Percentiles rank a stretch among this genome's conserved stretches.
Conservation (phyloP, 1,284 basidiomycete genomes). For the Rhodotorula sp. region DNA sequence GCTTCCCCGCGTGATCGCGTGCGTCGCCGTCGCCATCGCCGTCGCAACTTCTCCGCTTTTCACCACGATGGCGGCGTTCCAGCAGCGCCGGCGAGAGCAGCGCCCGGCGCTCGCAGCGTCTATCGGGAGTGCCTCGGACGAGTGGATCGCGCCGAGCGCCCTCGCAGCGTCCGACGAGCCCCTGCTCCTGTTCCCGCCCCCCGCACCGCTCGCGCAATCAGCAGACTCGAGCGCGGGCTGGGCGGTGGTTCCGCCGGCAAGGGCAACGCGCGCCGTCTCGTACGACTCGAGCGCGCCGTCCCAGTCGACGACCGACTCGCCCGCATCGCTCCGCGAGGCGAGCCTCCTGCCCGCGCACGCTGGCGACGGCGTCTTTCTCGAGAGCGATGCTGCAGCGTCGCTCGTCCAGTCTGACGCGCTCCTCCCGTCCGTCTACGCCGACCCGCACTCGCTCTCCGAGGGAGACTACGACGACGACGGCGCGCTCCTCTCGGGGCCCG, state of each 20-base stretch:
- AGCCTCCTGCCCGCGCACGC: slow-evolving; percentile 63
- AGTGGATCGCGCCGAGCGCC: no score
- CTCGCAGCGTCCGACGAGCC: neutral
- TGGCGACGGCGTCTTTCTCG: slow-evolving; percentile 59
- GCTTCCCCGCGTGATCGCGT: neutral
- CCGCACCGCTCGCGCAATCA: neutral
- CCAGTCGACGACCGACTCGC: slow-evolving; percentile 56
- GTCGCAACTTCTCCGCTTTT: no score
- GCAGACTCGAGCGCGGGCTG: neutral
- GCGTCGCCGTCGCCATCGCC: neutral
- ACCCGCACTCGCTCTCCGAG: neutral
- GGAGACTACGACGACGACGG: neutral
- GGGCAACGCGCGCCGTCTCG: neutral
- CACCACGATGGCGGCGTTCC: slow-evolving; percentile 10
- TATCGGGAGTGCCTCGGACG: neutral
- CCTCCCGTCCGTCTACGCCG: slow-evolving; percentile 10
- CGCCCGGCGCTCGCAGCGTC: neutral
- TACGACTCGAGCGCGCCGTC: neutral
- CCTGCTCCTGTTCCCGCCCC: slow-evolving; percentile 3
- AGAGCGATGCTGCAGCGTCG: slow-evolving; percentile 46
- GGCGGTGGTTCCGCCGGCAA: neutral
- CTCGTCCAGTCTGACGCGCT: neutral
- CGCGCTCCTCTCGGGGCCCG: neutral
- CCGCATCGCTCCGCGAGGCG: slow-evolving; percentile 58
- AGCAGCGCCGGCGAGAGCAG: slow-evolving; percentile 7